Percentiles rank a stretch among this genome's conserved stretches.
Conservation (phyloP, 345 rosid species). For the Cardamine occulta region DNA sequence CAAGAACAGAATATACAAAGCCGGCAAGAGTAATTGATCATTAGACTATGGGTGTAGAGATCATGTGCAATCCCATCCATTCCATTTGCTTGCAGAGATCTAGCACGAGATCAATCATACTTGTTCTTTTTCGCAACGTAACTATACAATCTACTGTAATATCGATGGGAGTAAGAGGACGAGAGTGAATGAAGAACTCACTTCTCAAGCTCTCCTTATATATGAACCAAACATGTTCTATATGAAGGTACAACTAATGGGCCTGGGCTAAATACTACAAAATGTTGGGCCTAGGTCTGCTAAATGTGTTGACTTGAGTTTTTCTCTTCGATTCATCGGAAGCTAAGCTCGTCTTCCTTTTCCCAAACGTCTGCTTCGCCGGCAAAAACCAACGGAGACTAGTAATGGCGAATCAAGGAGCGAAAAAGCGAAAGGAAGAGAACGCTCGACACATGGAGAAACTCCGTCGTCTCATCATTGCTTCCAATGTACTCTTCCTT, state of each 20-base stretch:
- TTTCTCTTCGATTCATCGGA: not conserved
- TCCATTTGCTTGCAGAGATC: too few species aligned
- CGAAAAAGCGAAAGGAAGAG: conserved; percentile 26
- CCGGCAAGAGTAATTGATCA: too few species aligned
- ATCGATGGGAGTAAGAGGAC: too few species aligned
- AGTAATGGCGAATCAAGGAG: conserved; percentile 27
- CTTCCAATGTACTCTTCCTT: not conserved
- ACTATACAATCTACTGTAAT: too few species aligned
- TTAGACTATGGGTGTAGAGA: too few species aligned
- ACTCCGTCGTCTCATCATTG: conserved; percentile 10
- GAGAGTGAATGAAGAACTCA: too few species aligned
- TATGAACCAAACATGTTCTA: not conserved
- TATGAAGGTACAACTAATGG: not conserved
- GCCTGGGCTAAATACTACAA: not conserved
- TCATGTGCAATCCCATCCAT: too few species aligned
- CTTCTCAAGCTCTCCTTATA: not conserved
- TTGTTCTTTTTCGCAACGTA: too few species aligned
- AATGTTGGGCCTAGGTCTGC: not conserved
- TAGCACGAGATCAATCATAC: too few species aligned
- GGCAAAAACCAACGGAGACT: not conserved
- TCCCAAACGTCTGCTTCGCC: not conserved
- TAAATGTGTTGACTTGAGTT: not conserved
- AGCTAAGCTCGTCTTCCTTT: not conserved
- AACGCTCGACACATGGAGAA: conserved; percentile 2
- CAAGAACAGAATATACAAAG: too few species aligned